A percentile compares a stretch with the other conserved stretches of the same genome.
phyloP scores from a whole-genome alignment of 768 basidiomycete species.

The Pisolithus microcarpus region DNA sequence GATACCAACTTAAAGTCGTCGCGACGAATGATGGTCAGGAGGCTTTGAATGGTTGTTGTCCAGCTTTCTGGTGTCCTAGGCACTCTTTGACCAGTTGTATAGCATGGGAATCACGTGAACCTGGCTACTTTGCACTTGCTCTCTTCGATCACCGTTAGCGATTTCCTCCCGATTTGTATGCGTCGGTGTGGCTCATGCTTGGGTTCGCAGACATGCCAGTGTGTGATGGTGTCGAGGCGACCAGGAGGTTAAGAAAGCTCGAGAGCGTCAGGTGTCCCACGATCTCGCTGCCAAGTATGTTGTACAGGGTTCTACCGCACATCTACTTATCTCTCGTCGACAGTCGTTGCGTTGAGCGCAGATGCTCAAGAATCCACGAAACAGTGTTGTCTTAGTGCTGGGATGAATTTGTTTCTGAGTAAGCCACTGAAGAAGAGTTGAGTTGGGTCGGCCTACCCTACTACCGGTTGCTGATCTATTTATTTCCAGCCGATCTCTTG shows the following conservation, averaged over 20 bases:
- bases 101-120: slow-evolving; percentile 66
- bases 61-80: background rate
- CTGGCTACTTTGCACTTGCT: slow-evolving; percentile 63
- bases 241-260: slow-evolving; percentile 52
- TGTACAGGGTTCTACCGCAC: background rate
- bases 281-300: slow-evolving; percentile 50
- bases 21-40: slow-evolving; percentile 65
- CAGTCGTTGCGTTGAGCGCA: slow-evolving; percentile 68
- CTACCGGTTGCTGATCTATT: background rate
- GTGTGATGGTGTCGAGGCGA: slow-evolving; percentile 70
- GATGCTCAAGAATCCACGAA: slow-evolving; percentile 76
- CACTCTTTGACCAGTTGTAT: slow-evolving; percentile 2
- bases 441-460: slow-evolving; percentile 4
- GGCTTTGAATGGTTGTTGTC: slow-evolving; percentile 49
- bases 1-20: slow-evolving; percentile 50
- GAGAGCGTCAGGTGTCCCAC: slow-evolving; percentile 51
- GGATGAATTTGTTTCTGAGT: slow-evolving; percentile 72
- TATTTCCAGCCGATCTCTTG: slow-evolving; percentile 42
- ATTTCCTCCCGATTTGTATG: background rate
- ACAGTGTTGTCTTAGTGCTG: slow-evolving; percentile 66
- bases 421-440: slow-evolving; percentile 61
- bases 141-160: slow-evolving; percentile 68
- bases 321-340: background rate
- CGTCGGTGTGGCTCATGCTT: background rate
- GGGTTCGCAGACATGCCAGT: slow-evolving; percentile 59